Evolutionary conservation across 768 basidiomycete species (phyloP), one percentile per base, ranked within the genome.

Genomic region (Infundibulicybe gibba): DNA sequence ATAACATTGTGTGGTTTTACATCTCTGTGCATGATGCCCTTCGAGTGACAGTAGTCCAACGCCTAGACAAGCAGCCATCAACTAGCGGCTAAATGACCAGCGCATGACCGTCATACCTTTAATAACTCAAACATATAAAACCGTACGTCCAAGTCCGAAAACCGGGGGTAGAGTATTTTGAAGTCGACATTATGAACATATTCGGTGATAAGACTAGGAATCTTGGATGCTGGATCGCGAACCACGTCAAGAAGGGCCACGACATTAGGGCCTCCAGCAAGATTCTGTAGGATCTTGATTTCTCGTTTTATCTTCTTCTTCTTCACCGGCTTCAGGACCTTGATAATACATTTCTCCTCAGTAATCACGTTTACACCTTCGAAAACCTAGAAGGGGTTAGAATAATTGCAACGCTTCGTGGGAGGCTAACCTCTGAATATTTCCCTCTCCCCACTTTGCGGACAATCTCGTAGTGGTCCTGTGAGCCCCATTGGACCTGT

Each of bases 231-330:
- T 32, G 87, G 90, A 71, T 98, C 95, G 56, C 95, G 83, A 50
- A 98, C 95, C 55, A 97, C 93, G 62, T 98, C 95, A 51, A 97
- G 75, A 43, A 98, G 76, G 6, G 87, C 87, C 41, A 97, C 90
- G 53, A 98, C 78, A 66, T 98, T 98, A 3, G 94, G 94, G 5
- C 95, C 95, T 19, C 95, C 94, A 0, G 94, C 91, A 25, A 98
- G 77, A 64, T 97, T 97, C 69, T 94, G 93, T 19, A 98, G 71
- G 59, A 98, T 95, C 76, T 97, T 97, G 66, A 98, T 97, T 71
- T 98, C 95, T 53, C 95, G 80, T 72, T 97, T 97, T 70, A 97
- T 97, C 73, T 98, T 98, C 82, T 98, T 98, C 83, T 98, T 97
- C 80, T 98, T 98, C 34, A 98, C 94, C 0, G 95, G 95, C 67